Percentiles rank a stretch among this genome's conserved stretches.
Evolutionary conservation across 2,329 filamentous ascomycete species (phyloP).

Genomic region (Penicillium sp.): DNA sequence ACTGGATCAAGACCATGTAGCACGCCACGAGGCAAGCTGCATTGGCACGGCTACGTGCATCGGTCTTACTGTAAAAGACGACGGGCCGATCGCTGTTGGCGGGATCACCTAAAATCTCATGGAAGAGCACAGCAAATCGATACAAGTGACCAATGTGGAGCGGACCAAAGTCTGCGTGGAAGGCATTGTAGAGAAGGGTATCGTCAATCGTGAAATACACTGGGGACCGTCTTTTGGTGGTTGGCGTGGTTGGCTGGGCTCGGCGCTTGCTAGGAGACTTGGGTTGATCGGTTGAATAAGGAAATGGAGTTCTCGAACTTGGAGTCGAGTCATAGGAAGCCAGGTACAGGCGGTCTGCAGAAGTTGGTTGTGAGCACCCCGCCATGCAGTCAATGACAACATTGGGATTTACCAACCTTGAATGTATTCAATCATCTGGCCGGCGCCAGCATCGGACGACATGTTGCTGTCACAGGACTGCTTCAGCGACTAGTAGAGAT

Average conservation of each 20-base stretch:
- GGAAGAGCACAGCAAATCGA: constrained; percentile 90
- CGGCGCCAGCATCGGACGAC: constrained; percentile 47
- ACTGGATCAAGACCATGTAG: constrained; percentile 98
- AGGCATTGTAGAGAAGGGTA: constrained; percentile 89
- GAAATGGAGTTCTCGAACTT: constrained; percentile 75
- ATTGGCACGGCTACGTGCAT: constrained; percentile 82
- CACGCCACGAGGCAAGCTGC: constrained; percentile 90
- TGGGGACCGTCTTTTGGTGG: constrained; percentile 55
- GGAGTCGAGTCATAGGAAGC: constrained; percentile 83
- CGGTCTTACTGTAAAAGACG: constrained; percentile 91
- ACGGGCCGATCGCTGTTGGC: constrained; percentile 85
- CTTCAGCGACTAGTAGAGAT: constrained; percentile 1
- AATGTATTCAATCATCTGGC: constrained; percentile 91
- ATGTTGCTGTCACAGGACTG: constrained; percentile 33
- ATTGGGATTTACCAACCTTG: constrained; percentile 59
- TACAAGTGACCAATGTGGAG: constrained; percentile 96
- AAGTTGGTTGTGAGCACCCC: constrained; percentile 14
- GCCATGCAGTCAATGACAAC: background rate
- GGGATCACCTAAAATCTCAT: constrained; percentile 86
- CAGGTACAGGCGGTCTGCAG: constrained; percentile 82
- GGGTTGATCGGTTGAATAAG: constrained; percentile 59
- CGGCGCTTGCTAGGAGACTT: constrained; percentile 70
- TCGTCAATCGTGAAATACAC: constrained; percentile 97
- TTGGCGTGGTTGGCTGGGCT: constrained; percentile 54
- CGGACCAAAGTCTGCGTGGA: constrained; percentile 96